Conservation (phyloP, 805 yeast genomes). For the Metschnikowia drakensbergensis region DNA sequence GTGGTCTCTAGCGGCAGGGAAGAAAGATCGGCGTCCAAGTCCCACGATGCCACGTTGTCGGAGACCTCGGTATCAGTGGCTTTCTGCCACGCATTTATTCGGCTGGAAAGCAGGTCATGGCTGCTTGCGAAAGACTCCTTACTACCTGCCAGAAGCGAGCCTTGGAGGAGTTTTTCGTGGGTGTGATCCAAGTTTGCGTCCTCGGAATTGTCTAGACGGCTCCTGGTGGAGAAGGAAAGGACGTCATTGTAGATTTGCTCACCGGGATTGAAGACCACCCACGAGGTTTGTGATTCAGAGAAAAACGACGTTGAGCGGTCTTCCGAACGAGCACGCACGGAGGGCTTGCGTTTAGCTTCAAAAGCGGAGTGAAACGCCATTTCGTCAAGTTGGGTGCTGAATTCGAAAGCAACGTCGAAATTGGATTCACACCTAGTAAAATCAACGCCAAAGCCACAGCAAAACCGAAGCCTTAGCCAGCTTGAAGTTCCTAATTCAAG, state of each 20-base stretch:
- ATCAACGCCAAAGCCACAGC: no score
- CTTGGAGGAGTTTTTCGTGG: not conserved
- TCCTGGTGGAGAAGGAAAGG: conserved; percentile 17
- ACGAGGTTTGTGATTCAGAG: conserved; percentile 19
- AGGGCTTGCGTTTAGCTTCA: conserved; percentile 12
- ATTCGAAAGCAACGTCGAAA: no score
- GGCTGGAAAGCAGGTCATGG: conserved; percentile 11
- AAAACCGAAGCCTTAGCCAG: no score
- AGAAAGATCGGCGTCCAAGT: conserved; percentile 17
- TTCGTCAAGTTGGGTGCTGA: not conserved
- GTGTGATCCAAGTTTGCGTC: conserved; percentile 3
- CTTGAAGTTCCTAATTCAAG: no score
- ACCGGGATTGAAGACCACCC: conserved; percentile 19
- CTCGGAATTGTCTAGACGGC: conserved; percentile 14
- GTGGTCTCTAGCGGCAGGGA: conserved; percentile 11
- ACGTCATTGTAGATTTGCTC: conserved; percentile 15
- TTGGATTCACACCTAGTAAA: no score
- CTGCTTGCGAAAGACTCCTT: not conserved
- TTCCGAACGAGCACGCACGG: conserved; percentile 10
- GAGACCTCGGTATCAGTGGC: conserved; percentile 13
- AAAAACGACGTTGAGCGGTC: conserved; percentile 15
- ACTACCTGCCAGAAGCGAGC: not conserved
- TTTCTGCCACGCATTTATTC: conserved; percentile 18
- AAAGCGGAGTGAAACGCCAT: conserved; percentile 17
- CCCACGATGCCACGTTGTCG: conserved; percentile 21